Conservation (phyloP, 73 alveolate species). For the Halteria grandinella region DNA sequence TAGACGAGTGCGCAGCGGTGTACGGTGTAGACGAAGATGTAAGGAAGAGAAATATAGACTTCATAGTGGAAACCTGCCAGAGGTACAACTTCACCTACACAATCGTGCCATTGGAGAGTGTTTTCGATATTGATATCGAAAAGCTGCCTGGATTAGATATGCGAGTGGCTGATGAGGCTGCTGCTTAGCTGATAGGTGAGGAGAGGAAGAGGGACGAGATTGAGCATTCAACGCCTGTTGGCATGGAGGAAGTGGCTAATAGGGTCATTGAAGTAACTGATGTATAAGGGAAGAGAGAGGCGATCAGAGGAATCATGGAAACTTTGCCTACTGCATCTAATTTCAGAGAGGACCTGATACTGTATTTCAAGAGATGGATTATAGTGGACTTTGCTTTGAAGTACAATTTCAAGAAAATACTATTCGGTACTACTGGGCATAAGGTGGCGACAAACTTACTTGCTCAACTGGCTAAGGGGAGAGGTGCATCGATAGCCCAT, state of each 20-base stretch:
- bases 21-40: constrained; percentile 34
- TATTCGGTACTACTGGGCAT: constrained; percentile 49
- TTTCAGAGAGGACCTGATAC: constrained; percentile 50
- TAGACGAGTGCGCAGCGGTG: constrained; percentile 55
- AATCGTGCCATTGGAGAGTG: constrained; percentile 33
- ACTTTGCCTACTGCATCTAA: constrained; percentile 27
- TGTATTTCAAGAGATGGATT: constrained; percentile 41
- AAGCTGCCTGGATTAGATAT: no score
- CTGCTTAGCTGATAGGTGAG: constrained; percentile 1
- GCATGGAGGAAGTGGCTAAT: constrained; percentile 2
- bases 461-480: constrained; percentile 57
- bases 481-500: constrained; percentile 56
- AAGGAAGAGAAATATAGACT: constrained; percentile 1
- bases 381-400: constrained; percentile 41
- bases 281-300: constrained; percentile 8
- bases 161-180: not conserved
- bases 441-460: constrained; percentile 41
- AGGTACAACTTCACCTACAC: constrained; percentile 51
- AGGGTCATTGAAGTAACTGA: constrained; percentile 13
- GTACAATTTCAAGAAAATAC: constrained; percentile 46
- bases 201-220: constrained; percentile 30
- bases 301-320: not conserved
- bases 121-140: constrained; percentile 48
- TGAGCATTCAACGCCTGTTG: constrained; percentile 2
- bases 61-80: constrained; percentile 16